These are phyloP conservation scores for Sugiyamaella lignohabitans DNA, from an alignment of 805 yeast genomes.

Conservation along the genomic window DNA sequence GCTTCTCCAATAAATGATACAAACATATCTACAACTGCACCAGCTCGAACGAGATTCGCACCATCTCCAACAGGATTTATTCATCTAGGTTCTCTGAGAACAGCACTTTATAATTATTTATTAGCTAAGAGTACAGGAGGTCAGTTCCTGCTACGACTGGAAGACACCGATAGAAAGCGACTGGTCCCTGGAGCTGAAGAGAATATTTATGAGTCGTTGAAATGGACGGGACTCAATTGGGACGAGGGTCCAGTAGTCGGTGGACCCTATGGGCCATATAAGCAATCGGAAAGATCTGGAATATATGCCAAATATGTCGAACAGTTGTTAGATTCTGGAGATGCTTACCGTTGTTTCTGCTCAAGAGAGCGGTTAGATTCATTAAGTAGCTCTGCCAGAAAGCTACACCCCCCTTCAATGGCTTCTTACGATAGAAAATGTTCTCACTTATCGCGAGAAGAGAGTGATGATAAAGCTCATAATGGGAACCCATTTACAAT, in stretches of 20 bases:
- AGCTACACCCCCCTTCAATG: conserved; percentile 78
- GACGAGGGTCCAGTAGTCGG: conserved; percentile 78
- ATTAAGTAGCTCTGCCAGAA: conserved; percentile 66
- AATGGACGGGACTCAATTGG: conserved; percentile 66
- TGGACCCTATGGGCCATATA: conserved; percentile 66
- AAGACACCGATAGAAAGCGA: conserved; percentile 86
- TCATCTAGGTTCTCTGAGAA: conserved; percentile 90
- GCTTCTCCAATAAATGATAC: too few relatives aligned
- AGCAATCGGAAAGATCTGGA: conserved; percentile 71
- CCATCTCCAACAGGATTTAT: conserved; percentile 96
- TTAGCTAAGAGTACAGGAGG: conserved; percentile 78
- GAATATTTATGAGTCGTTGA: conserved; percentile 64
- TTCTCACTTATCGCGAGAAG: conserved; percentile 38
- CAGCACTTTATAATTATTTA: conserved; percentile 85
- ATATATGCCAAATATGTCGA: conserved; percentile 61
- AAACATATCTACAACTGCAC: too few relatives aligned
- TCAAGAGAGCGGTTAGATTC: conserved; percentile 65
- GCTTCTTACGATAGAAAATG: conserved; percentile 90
- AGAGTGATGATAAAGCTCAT: conserved; percentile 33
- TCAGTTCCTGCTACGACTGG: conserved; percentile 71
- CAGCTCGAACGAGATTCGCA: conserved; percentile 88
- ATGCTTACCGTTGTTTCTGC: conserved; percentile 85
- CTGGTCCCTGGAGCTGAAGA: conserved; percentile 76
- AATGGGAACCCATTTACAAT: conserved; percentile 40
- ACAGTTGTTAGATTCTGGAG: conserved; percentile 50